Evolutionary conservation across 2,329 filamentous ascomycete genomes (phyloP).

Genomic region (Emmonsiellopsis sp.): DNA sequence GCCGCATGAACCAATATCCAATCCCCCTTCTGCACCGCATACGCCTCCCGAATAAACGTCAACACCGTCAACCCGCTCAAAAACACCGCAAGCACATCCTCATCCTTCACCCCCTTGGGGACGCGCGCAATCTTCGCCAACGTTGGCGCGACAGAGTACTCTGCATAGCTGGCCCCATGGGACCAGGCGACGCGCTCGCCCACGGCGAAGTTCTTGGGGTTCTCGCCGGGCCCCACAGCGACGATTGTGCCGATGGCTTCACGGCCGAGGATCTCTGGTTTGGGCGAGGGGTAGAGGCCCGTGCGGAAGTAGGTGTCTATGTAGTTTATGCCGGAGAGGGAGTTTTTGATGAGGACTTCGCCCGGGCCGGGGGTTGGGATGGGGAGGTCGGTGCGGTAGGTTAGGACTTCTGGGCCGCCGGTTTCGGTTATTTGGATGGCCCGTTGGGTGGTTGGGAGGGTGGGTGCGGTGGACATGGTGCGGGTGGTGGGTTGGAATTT

Average conservation of each 20-base stretch:
- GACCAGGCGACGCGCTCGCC: conserved; percentile 68
- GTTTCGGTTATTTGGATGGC: conserved; percentile 63
- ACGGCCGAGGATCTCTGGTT: conserved; percentile 68
- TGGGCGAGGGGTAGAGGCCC: conserved; percentile 64
- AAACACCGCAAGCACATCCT: conserved; percentile 58
- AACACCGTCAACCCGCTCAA: conserved; percentile 77
- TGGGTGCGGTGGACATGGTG: conserved; percentile 32
- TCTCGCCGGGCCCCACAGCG: conserved; percentile 44
- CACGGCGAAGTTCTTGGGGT: conserved; percentile 46
- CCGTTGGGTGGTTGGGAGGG: conserved; percentile 59
- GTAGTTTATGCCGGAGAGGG: conserved; percentile 72
- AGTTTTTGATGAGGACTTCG: conserved; percentile 71
- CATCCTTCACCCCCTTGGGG: conserved; percentile 51
- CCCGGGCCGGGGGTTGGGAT: conserved; percentile 60
- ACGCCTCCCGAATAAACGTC: conserved; percentile 65
- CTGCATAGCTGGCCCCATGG: conserved; percentile 45
- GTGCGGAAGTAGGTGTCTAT: conserved; percentile 89
- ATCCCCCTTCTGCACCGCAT: conserved; percentile 62
- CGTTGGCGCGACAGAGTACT: conserved; percentile 48
- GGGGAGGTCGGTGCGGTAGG: conserved; percentile 60
- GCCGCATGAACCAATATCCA: conserved; percentile 80
- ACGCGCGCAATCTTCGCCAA: conserved; percentile 48
- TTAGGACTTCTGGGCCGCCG: conserved; percentile 61
- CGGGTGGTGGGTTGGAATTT: neutral
- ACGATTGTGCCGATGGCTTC: conserved; percentile 68